phyloP scores from a whole-genome alignment of 1,139 yeast genomes.

The Eremothecium cymbalariae region DNA sequence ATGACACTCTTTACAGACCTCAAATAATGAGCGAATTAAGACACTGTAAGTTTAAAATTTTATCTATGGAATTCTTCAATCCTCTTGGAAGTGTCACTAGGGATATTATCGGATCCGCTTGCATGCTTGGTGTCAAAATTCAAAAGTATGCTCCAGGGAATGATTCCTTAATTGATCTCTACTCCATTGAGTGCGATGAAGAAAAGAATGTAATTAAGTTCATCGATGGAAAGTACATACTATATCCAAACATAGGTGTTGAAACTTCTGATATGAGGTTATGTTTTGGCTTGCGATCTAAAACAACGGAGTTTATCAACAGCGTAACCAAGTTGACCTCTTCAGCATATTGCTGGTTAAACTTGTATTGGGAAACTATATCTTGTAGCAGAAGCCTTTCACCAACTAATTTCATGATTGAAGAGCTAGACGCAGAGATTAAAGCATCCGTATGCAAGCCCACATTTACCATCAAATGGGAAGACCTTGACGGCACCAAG shows the following conservation, averaged over 20 bases:
- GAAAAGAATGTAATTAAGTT: slow-evolving; percentile 1
- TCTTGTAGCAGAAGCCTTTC: slow-evolving; percentile 14
- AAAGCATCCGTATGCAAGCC: slow-evolving; percentile 6
- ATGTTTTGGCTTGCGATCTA: slow-evolving; percentile 19
- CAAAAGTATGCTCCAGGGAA: slow-evolving; percentile 20
- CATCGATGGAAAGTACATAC: slow-evolving; percentile 4
- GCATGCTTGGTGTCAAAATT: slow-evolving; percentile 18
- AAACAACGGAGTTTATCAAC: slow-evolving; percentile 13
- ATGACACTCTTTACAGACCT: slow-evolving; percentile 12
- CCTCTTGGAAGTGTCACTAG: slow-evolving; percentile 13
- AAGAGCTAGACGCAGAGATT: slow-evolving; percentile 7
- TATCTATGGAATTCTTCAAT: slow-evolving; percentile 15
- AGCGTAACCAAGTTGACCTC: slow-evolving; percentile 20
- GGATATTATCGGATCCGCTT: slow-evolving; percentile 12
- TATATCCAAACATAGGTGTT: slow-evolving; percentile 5
- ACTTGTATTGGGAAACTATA: slow-evolving; percentile 30
- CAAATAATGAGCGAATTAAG: slow-evolving; percentile 10
- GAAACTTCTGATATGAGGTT: slow-evolving; percentile 21
- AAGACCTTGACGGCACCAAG: slow-evolving; percentile 59
- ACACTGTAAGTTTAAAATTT: slow-evolving; percentile 13
- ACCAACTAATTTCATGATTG: slow-evolving; percentile 4
- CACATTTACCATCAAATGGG: slow-evolving; percentile 39
- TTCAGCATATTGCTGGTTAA: slow-evolving; percentile 34
- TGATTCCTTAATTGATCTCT: slow-evolving; percentile 15
- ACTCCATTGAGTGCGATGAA: slow-evolving; percentile 6